These are phyloP conservation scores for Remersonia thermophila DNA, from an alignment of 2,329 filamentous ascomycete species.

Conservation along the genomic window DNA sequence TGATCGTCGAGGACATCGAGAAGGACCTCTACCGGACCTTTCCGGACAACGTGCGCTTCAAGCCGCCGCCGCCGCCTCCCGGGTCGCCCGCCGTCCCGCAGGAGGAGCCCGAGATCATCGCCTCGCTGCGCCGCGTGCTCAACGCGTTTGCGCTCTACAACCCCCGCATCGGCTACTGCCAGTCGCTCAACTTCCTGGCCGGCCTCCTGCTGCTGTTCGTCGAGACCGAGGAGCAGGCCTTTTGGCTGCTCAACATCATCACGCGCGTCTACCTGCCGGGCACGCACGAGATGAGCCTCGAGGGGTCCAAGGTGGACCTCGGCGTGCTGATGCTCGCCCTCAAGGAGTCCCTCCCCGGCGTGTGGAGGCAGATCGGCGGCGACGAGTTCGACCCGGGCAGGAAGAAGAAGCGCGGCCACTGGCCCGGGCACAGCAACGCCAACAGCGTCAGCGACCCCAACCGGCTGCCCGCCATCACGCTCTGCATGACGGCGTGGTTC, in stretches of 20 bases:
- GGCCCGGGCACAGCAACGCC: slow-evolving; percentile 25
- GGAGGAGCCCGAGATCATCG: slow-evolving; percentile 63
- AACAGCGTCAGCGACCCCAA: slow-evolving; percentile 29
- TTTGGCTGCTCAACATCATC: slow-evolving; percentile 88
- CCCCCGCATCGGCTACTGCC: slow-evolving; percentile 85
- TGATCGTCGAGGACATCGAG: slow-evolving; percentile 83
- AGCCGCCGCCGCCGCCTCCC: slow-evolving; percentile 28
- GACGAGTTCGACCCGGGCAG: slow-evolving; percentile 48
- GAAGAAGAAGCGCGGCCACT: slow-evolving; percentile 21
- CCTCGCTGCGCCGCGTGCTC: slow-evolving; percentile 70
- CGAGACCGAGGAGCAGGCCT: slow-evolving; percentile 75
- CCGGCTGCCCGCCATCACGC: slow-evolving; percentile 73
- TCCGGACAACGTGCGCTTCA: slow-evolving; percentile 86
- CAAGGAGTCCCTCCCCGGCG: slow-evolving; percentile 65
- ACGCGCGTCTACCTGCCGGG: slow-evolving; percentile 79
- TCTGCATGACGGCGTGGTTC: slow-evolving; percentile 93
- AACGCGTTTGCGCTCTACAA: slow-evolving; percentile 87
- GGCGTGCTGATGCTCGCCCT: slow-evolving; percentile 84
- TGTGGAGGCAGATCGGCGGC: slow-evolving; percentile 80
- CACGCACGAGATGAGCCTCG: slow-evolving; percentile 80
- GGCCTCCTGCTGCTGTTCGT: slow-evolving; percentile 83
- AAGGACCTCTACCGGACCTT: slow-evolving; percentile 89
- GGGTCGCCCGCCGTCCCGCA: neutral
- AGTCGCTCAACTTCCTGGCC: slow-evolving; percentile 89
- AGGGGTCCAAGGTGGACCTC: slow-evolving; percentile 86